A percentile compares a stretch with the other conserved stretches of the same genome.
Conservation (phyloP, 805 yeast genomes). For the Lipomyces spencermartinsiae region DNA sequence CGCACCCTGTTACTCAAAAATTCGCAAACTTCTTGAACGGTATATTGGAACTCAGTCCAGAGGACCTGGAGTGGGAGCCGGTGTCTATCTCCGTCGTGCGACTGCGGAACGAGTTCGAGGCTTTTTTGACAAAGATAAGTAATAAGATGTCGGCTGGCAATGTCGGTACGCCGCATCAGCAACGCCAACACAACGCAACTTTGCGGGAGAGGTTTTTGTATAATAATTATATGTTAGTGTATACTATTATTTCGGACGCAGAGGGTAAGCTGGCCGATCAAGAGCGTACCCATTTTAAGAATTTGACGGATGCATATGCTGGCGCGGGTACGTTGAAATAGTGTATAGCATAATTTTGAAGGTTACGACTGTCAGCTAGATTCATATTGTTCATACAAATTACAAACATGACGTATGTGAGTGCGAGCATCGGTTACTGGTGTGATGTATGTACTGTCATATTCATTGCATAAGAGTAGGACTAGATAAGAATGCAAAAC, state of each 20-base stretch:
- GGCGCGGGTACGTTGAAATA: background rate
- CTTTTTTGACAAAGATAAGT: slow-evolving; percentile 72
- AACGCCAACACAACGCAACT: slow-evolving; percentile 49
- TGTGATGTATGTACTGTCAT: background rate
- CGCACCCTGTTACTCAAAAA: slow-evolving; percentile 76
- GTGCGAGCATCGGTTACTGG: background rate
- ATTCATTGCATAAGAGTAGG: background rate
- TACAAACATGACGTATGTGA: background rate
- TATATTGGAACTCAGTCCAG: slow-evolving; percentile 60
- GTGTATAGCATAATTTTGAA: background rate
- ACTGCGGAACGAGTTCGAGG: slow-evolving; percentile 80
- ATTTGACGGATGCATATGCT: slow-evolving; percentile 54
- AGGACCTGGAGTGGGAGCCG: slow-evolving; percentile 64
- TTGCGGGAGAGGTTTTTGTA: slow-evolving; percentile 70
- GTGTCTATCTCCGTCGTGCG: slow-evolving; percentile 70
- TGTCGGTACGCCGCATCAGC: slow-evolving; percentile 40
- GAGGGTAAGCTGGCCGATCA: slow-evolving; percentile 53
- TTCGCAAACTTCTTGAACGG: slow-evolving; percentile 77
- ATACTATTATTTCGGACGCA: slow-evolving; percentile 59
- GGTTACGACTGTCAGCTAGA: background rate
- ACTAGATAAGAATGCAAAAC: background rate
- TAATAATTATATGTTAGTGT: slow-evolving; percentile 70
- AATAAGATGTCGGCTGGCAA: slow-evolving; percentile 42
- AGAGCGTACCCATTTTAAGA: slow-evolving; percentile 54
- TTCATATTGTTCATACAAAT: background rate